Evolutionary conservation across 495 filamentous ascomycete genomes (phyloP).

Genomic region (Pseudomonodictys pantanalensis): DNA sequence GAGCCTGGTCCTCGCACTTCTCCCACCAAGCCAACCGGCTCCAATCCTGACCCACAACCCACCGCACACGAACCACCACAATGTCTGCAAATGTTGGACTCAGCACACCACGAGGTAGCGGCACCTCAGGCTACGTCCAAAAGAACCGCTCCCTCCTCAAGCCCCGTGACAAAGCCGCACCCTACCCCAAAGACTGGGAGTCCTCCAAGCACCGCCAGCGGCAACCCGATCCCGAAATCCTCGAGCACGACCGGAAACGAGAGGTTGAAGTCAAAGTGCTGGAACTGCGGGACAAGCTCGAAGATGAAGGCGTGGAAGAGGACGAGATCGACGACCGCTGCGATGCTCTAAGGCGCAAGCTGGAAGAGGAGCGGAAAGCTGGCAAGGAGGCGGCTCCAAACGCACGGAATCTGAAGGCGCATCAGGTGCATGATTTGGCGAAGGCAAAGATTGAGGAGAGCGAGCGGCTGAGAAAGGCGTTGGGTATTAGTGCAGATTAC

Average conservation of each 20-base stretch:
- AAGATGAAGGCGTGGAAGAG: conserved; percentile 81
- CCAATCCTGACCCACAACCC: neutral
- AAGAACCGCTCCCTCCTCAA: conserved; percentile 85
- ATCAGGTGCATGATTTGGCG: conserved; percentile 95
- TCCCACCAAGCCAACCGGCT: too few relatives aligned
- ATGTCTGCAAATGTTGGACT: conserved; percentile 99
- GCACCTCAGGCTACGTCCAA: conserved; percentile 96
- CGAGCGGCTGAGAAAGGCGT: conserved; percentile 79
- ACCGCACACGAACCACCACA: neutral
- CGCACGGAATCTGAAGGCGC: conserved; percentile 67
- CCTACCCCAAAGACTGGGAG: conserved; percentile 63
- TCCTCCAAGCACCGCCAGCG: conserved; percentile 66
- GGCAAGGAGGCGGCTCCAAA: conserved; percentile 40
- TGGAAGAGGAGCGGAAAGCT: conserved; percentile 54
- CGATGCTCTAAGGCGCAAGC: conserved; percentile 60
- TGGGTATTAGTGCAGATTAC: conserved; percentile 85
- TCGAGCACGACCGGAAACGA: conserved; percentile 87
- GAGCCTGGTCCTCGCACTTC: too few relatives aligned
- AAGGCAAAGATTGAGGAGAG: conserved; percentile 96
- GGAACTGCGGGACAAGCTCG: conserved; percentile 80
- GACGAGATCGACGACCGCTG: conserved; percentile 74
- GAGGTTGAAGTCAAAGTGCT: conserved; percentile 90
- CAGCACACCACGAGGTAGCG: conserved; percentile 87
- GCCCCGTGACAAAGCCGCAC: conserved; percentile 61
- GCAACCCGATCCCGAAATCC: conserved; percentile 82